Evolutionary conservation across 1,139 yeast genomes (phyloP).

Genomic region (Sugiyamaella castrensis): DNA sequence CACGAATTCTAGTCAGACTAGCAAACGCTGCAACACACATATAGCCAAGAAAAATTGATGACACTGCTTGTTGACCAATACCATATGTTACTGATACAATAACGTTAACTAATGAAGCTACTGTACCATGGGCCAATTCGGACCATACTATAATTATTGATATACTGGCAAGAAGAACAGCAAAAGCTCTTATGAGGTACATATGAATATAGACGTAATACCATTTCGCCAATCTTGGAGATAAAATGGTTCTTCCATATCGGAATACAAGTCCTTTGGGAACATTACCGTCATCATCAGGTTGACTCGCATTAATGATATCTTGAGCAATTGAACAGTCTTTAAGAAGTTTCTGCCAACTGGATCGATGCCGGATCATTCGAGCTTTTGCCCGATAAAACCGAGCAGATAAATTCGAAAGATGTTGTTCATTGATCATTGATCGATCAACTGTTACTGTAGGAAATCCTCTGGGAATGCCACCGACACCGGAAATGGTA

Average conservation of each 20-base stretch:
- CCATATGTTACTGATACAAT: constrained; percentile 40
- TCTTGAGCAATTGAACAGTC: constrained; percentile 39
- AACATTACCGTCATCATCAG: not conserved
- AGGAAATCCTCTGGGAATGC: constrained; percentile 10
- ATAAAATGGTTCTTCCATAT: constrained; percentile 32
- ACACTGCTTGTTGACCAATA: constrained; percentile 36
- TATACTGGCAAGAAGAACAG: constrained; percentile 43
- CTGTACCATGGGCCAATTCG: constrained; percentile 71
- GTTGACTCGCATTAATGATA: constrained; percentile 28
- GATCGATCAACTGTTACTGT: constrained; percentile 28
- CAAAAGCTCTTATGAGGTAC: constrained; percentile 41
- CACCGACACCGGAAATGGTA: not conserved
- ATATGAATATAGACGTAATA: constrained; percentile 49
- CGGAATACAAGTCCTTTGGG: constrained; percentile 32
- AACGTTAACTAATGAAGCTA: constrained; percentile 57
- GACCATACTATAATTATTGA: constrained; percentile 64
- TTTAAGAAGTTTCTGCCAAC: constrained; percentile 42
- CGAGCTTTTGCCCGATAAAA: constrained; percentile 30
- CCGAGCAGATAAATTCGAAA: constrained; percentile 29
- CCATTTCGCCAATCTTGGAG: constrained; percentile 42
- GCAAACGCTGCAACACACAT: constrained; percentile 66
- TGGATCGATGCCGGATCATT: constrained; percentile 38
- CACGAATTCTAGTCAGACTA: constrained; percentile 62
- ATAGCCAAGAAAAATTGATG: constrained; percentile 53
- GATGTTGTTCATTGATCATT: constrained; percentile 30